phyloP scores from a whole-genome alignment of 768 basidiomycete genomes.

The Pleurotus tuoliensis region DNA sequence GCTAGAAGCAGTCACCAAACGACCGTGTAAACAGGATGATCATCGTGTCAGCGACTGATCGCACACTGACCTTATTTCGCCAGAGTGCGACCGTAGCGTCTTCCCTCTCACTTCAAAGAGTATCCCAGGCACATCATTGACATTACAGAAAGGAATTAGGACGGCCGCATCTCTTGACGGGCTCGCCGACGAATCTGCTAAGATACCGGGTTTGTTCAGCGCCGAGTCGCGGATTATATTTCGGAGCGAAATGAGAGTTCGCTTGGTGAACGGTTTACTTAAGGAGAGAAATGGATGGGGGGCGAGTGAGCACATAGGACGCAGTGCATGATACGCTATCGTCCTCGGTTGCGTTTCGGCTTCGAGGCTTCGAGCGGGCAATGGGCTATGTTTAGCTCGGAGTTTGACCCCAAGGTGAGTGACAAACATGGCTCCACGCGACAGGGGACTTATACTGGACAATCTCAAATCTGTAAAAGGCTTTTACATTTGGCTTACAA shows the following conservation, averaged over 20 bases:
- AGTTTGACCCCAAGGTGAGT: background rate
- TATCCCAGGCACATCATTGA: slow-evolving; percentile 59
- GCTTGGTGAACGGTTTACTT: slow-evolving; percentile 2
- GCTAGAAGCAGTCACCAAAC: slow-evolving; percentile 29
- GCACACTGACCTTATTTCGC: slow-evolving; percentile 68
- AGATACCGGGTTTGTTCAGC: slow-evolving; percentile 8
- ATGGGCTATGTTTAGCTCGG: too few relatives aligned
- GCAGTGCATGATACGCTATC: background rate
- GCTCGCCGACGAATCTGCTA: slow-evolving; percentile 20
- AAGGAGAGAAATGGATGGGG: background rate
- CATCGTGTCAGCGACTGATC: background rate
- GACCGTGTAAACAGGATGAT: background rate
- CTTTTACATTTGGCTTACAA: background rate
- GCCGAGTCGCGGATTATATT: slow-evolving; percentile 18
- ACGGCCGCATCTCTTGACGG: slow-evolving; percentile 51
- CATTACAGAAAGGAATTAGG: slow-evolving; percentile 76
- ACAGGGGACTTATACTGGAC: background rate
- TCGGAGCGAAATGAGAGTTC: slow-evolving; percentile 25
- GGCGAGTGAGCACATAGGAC: background rate
- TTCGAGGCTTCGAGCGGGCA: background rate
- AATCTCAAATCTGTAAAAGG: background rate
- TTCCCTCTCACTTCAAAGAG: slow-evolving; percentile 69
- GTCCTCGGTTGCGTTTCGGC: background rate
- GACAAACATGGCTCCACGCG: background rate
- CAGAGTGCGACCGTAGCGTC: slow-evolving; percentile 63